These are phyloP conservation scores for Phialophora verrucosa DNA, from an alignment of 2,329 filamentous ascomycete species.

Conservation along the genomic window DNA sequence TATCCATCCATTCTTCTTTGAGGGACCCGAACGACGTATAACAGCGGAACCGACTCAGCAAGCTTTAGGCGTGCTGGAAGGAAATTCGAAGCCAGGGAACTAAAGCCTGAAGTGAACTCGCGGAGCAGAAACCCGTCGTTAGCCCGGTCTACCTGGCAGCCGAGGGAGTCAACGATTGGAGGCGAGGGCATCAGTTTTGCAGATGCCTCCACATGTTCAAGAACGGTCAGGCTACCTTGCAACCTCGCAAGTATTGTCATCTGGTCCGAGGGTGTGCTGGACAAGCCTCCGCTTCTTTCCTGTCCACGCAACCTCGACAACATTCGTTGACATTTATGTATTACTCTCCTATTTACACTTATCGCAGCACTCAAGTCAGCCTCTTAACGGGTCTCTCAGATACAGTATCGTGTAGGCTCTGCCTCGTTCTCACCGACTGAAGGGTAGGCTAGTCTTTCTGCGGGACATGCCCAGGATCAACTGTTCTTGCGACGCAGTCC, in stretches of 20 bases:
- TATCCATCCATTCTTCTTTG: neutral
- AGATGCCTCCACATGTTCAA: neutral
- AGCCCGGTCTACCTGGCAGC: neutral
- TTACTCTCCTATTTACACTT: neutral
- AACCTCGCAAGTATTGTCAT: neutral
- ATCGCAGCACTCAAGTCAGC: neutral
- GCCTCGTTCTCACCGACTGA: neutral
- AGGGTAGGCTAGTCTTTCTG: neutral
- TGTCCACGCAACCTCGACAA: neutral
- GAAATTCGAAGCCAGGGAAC: neutral
- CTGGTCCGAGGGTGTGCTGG: neutral
- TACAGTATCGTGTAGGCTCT: neutral
- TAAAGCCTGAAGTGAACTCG: neutral
- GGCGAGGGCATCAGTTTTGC: neutral
- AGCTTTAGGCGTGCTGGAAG: neutral
- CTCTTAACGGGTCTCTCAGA: neutral
- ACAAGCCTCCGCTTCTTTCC: neutral
- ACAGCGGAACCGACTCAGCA: neutral
- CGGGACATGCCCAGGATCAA: neutral
- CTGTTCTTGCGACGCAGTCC: neutral
- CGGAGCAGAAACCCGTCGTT: neutral
- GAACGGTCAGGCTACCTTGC: neutral
- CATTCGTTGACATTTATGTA: constrained; percentile 1
- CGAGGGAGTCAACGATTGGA: constrained; percentile 1
- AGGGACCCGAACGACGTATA: neutral